Percentiles rank a stretch among this genome's conserved stretches.
These are phyloP conservation scores for Pseudotsuga menziesii DNA, from an alignment of 75 land plant genomes.

Conservation along the genomic window DNA sequence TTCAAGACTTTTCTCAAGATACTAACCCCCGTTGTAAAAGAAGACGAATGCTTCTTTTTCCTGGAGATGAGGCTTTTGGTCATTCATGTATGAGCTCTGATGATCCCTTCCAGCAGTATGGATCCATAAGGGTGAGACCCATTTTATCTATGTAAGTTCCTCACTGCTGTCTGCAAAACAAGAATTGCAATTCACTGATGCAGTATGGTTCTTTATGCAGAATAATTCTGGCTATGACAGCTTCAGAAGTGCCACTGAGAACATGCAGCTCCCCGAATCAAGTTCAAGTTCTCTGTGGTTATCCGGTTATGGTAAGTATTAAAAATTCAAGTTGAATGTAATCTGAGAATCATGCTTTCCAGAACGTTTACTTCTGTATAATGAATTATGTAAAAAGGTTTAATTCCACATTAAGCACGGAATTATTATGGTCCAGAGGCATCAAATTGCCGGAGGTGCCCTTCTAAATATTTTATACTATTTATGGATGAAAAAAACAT, in stretches of 20 bases:
- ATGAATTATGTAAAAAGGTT: too few relatives aligned
- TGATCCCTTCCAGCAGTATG: background rate
- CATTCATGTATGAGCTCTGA: background rate
- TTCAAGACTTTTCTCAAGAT: slow-evolving; percentile 3
- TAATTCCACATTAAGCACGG: too few relatives aligned
- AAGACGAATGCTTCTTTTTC: slow-evolving; percentile 9
- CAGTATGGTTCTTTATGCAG: background rate
- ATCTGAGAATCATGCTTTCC: too few relatives aligned
- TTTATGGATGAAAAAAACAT: too few relatives aligned
- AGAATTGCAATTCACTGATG: background rate
- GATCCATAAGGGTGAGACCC: slow-evolving; percentile 4
- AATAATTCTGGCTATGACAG: background rate
- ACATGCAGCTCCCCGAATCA: background rate
- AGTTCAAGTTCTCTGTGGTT: slow-evolving; percentile 6
- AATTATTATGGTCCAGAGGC: too few relatives aligned
- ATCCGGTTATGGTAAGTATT: background rate
- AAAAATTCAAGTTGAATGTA: too few relatives aligned
- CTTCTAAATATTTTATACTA: too few relatives aligned
- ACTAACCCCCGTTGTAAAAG: background rate
- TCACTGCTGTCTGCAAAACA: too few relatives aligned
- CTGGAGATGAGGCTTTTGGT: slow-evolving; percentile 4
- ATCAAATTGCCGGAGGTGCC: too few relatives aligned
- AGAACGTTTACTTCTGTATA: too few relatives aligned
- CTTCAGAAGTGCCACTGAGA: slow-evolving; percentile 1
- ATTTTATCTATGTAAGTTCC: background rate